Conservation (phyloP, 2,329 filamentous ascomycete species). For the Drechslerella coelobrocha region DNA sequence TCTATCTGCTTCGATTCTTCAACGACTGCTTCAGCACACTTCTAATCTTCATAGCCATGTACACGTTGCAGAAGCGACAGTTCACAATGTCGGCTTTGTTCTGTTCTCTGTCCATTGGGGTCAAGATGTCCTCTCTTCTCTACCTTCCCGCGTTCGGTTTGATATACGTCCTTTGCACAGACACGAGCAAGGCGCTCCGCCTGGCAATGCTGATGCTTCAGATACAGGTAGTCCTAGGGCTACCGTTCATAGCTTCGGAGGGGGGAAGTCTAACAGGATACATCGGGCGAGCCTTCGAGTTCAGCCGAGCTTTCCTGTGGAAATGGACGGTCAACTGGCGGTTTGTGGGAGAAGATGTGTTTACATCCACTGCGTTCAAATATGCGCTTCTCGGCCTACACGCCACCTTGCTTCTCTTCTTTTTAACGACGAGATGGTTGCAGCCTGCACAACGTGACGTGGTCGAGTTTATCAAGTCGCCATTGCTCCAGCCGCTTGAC, state of each 20-base stretch:
- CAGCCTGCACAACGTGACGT: slow-evolving; percentile 69
- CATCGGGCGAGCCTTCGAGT: slow-evolving; percentile 81
- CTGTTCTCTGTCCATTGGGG: slow-evolving; percentile 81
- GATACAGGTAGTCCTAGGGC: slow-evolving; percentile 72
- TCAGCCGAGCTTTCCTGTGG: slow-evolving; percentile 89
- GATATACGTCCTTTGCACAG: slow-evolving; percentile 72
- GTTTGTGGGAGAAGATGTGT: slow-evolving; percentile 83
- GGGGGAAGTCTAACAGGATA: slow-evolving; percentile 71
- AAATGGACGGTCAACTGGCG: slow-evolving; percentile 99
- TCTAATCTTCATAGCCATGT: slow-evolving; percentile 83
- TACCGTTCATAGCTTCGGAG: slow-evolving; percentile 71
- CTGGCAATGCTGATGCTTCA: slow-evolving; percentile 76
- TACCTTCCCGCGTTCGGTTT: slow-evolving; percentile 80
- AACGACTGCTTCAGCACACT: slow-evolving; percentile 91
- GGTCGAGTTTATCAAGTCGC: slow-evolving; percentile 63
- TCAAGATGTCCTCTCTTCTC: slow-evolving; percentile 92
- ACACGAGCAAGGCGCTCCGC: slow-evolving; percentile 69
- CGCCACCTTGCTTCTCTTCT: slow-evolving; percentile 69
- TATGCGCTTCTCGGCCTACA: slow-evolving; percentile 71
- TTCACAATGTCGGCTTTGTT: slow-evolving; percentile 76
- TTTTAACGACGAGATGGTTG: slow-evolving; percentile 74
- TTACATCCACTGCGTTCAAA: slow-evolving; percentile 75
- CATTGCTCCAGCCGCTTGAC: slow-evolving; percentile 56
- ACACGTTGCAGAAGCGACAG: slow-evolving; percentile 73
- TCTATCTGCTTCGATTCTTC: slow-evolving; percentile 90